Base-by-base conservation (phyloP, 495 filamentous ascomycete species). In the Daldinia vernicosa region DNA sequence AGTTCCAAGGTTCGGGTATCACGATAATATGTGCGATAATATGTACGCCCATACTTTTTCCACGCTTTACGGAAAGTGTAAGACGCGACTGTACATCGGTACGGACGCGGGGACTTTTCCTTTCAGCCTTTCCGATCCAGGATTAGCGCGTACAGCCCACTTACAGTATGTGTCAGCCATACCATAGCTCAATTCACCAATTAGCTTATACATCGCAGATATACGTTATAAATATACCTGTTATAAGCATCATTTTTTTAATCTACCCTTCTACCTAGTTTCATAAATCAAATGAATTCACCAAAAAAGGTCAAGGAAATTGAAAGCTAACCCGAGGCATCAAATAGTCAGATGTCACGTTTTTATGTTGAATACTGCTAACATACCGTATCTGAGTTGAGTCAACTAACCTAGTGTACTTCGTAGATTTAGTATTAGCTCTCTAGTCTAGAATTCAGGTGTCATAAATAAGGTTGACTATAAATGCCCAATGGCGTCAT, bases 71-170 rank as follows among this genome's bases (percentile, higher is more conserved):
- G 43, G 35, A 19, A 45, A 17, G 61, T 63, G 47, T 51, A 33
- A 62, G 60, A 70, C 67, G 67, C 60, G 67, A 70, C 67, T 64
- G 50, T 53, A 53, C 24, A 27, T 35, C 30, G 28, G 28, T 57
- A 26, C 53, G 43, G 60, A 59, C 66, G 66, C 66, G 66, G 66
- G 66, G 24, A 45, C 57, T 60, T 35, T 69, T 51, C 52, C 35
- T 43, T 66, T 32, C 37, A 32, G 35, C 52, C 35, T 43, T 66
- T 32, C 37, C 43, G 35, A 59, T 59, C 56, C 27, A 40, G 53
- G 27, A 55, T 53, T 28, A 53, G 50, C 27, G 14, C 9, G 1
- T 9, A 22, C n/a, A 9, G n/a, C n/a, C n/a, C 35, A 28, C 50
- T 7, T 12, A 28, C 24, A 52, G 22, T 52, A 24, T 6, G 22